phyloP scores from a whole-genome alignment of 2,329 filamentous ascomycete species.

The Stemphylium beticola region DNA sequence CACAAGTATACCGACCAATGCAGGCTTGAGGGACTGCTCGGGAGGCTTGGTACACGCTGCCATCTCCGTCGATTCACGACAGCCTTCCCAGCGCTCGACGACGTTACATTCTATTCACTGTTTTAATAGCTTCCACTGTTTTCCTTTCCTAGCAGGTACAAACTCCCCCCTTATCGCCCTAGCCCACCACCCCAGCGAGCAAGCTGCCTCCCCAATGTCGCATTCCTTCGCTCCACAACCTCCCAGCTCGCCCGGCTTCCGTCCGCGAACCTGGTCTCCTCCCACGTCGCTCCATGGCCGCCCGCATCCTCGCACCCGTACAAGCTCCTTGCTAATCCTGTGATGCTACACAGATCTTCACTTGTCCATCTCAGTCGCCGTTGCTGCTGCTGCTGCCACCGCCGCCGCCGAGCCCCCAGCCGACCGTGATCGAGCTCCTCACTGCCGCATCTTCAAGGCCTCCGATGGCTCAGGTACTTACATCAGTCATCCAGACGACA shows the following conservation, averaged over 20 bases:
- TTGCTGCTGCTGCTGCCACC: constrained; percentile 18
- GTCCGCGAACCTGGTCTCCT: constrained; percentile 11
- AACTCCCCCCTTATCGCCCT: constrained; percentile 21
- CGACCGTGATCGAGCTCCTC: constrained; percentile 28
- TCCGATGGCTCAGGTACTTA: constrained; percentile 55
- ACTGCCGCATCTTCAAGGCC: constrained; percentile 27
- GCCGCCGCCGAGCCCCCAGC: constrained; percentile 20
- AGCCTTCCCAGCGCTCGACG: constrained; percentile 44
- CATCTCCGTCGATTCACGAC: constrained; percentile 48
- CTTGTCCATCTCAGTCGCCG: constrained; percentile 23
- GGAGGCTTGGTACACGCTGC: constrained; percentile 51
- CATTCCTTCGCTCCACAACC: constrained; percentile 24
- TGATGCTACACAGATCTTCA: constrained; percentile 20
- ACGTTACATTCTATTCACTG: constrained; percentile 45
- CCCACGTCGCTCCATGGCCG: constrained; percentile 14
- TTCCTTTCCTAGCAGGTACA: constrained; percentile 40
- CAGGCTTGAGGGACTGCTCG: constrained; percentile 47
- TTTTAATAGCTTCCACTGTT: constrained; percentile 44
- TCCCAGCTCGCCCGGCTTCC: constrained; percentile 21
- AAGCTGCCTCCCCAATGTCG: constrained; percentile 8
- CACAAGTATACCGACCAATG: constrained; percentile 43
- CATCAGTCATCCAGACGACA: constrained; percentile 55
- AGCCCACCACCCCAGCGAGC: constrained; percentile 9
- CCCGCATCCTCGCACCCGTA: constrained; percentile 4
- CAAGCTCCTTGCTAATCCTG: constrained; percentile 26